Evolutionary conservation across 495 filamentous ascomycete species (phyloP).

Genomic region (Trichodelitschia bisporula): DNA sequence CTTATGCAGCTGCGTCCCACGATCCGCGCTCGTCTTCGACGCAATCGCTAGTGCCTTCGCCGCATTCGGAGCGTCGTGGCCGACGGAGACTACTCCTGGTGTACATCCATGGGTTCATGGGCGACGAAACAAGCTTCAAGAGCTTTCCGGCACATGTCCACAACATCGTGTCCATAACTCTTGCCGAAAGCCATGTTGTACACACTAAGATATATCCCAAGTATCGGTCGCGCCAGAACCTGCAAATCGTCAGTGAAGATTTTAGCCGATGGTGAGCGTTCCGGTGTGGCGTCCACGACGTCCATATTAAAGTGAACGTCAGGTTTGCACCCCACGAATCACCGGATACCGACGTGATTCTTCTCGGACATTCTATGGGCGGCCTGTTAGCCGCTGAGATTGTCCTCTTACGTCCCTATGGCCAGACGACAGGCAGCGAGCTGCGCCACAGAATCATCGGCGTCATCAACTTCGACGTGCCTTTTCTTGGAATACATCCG

Average conservation of each 20-base stretch:
- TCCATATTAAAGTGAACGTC: conserved; percentile 2
- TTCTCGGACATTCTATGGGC: conserved; percentile 81
- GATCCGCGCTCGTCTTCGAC: conserved; percentile 39
- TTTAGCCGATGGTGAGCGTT: conserved; percentile 50
- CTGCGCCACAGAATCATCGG: conserved; percentile 63
- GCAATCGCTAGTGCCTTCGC: conserved; percentile 35
- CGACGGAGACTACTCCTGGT: conserved; percentile 49
- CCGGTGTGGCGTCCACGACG: background rate
- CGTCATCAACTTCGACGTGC: conserved; percentile 63
- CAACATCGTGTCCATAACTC: conserved; percentile 37
- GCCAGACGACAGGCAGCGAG: conserved; percentile 10
- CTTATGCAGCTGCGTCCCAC: too few relatives aligned
- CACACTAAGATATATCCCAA: conserved; percentile 83
- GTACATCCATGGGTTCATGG: conserved; percentile 88
- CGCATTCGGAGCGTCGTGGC: conserved; percentile 16
- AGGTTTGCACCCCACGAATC: conserved; percentile 60
- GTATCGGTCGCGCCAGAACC: conserved; percentile 58
- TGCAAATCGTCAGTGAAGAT: conserved; percentile 48
- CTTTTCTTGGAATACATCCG: conserved; percentile 73
- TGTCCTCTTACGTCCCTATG: conserved; percentile 28
- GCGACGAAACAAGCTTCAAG: conserved; percentile 67
- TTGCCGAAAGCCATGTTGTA: conserved; percentile 50
- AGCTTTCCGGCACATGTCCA: conserved; percentile 78
- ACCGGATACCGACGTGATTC: conserved; percentile 47
- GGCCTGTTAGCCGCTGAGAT: conserved; percentile 66